Evolutionary conservation across 2,329 filamentous ascomycete genomes (phyloP).

Genomic region (Mycocentrospora acerina): DNA sequence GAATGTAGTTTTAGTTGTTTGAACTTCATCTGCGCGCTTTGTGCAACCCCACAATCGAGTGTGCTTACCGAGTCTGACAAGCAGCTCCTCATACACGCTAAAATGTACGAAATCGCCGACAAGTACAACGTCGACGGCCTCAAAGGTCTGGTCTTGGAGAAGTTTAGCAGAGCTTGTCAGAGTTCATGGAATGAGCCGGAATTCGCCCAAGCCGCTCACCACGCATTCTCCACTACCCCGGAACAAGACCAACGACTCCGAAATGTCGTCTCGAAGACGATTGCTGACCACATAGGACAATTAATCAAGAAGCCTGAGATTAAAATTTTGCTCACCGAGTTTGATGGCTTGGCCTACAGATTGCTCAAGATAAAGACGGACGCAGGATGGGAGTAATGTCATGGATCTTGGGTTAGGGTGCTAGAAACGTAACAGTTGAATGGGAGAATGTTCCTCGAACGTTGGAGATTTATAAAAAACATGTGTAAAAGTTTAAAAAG

Average conservation of each 20-base stretch:
- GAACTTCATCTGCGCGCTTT: no score
- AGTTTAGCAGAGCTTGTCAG: constrained; percentile 7
- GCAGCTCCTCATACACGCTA: constrained; percentile 5
- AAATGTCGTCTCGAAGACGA: constrained; percentile 23
- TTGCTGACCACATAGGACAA: constrained; percentile 20
- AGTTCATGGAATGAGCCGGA: constrained; percentile 15
- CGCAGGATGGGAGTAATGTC: no score
- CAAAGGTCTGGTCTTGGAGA: constrained; percentile 10
- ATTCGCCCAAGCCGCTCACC: constrained; percentile 25
- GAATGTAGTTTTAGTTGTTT: no score
- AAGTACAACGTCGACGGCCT: constrained; percentile 13
- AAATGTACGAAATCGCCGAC: constrained; percentile 16
- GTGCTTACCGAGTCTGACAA: neutral
- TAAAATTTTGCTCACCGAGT: constrained; percentile 2
- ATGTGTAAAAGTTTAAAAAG: no score
- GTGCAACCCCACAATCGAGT: no score
- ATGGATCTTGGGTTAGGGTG: no score
- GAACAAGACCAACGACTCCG: constrained; percentile 30
- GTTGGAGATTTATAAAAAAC: no score
- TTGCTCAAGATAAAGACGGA: no score
- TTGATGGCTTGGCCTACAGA: neutral
- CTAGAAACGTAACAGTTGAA: no score
- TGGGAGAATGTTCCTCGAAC: no score
- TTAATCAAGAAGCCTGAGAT: constrained; percentile 1
- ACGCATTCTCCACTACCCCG: constrained; percentile 25